Conservation (phyloP, 2,329 filamentous ascomycete genomes). For the Madurella fahalii region DNA sequence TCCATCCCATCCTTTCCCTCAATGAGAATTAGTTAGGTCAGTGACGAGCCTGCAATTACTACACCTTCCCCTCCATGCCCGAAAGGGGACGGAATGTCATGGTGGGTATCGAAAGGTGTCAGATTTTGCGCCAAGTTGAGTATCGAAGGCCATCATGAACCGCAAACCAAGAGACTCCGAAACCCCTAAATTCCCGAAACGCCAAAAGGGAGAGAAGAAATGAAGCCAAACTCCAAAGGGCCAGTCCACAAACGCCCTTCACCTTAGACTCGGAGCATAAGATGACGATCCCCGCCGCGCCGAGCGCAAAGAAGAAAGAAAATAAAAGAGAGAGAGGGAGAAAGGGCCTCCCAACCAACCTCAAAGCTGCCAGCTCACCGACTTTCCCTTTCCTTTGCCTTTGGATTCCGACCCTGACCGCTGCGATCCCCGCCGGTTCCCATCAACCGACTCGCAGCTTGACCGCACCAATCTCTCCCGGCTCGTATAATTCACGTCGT, state of each 20-base stretch:
- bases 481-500: slow-evolving; percentile 7
- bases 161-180: neutral
- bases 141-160: neutral
- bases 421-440: neutral
- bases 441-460: neutral
- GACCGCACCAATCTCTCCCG: neutral
- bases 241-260: neutral
- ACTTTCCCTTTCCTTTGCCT: neutral
- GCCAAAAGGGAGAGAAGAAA: neutral
- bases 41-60: no score
- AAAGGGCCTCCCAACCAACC: neutral
- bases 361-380: neutral
- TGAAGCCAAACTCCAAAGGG: neutral
- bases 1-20: no score
- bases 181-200: neutral
- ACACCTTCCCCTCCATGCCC: no score
- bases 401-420: neutral
- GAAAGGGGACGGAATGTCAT: no score
- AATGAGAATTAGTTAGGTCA: no score
- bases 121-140: neutral
- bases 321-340: neutral
- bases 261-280: no score
- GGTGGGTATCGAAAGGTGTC: neutral
- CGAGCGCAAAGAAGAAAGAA: no score
- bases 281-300: no score